Percentiles rank a stretch among this genome's conserved stretches.
Evolutionary conservation across 176 grass and related monocot species (phyloP).

Genomic region (Avena atlantica): DNA sequence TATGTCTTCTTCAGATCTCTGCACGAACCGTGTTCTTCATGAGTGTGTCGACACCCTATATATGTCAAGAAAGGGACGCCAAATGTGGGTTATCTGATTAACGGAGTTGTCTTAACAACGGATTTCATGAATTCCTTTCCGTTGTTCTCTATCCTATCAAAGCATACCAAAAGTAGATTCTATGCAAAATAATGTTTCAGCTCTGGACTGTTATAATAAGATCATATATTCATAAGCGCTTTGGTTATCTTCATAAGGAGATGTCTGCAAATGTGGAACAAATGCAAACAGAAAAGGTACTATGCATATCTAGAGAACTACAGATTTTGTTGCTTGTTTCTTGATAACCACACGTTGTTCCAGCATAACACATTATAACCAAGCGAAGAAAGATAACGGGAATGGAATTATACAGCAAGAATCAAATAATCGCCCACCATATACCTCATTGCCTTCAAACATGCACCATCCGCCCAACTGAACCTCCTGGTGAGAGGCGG

Average conservation of each 20-base stretch:
- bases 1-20: conserved; percentile 24
- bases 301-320: background rate
- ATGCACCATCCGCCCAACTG: conserved; percentile 38
- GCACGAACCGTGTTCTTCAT: background rate
- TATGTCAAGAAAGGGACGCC: background rate
- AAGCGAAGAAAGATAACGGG: background rate
- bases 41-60: background rate
- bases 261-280: background rate
- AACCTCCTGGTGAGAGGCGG: conserved; percentile 22
- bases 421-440: conserved; percentile 12
- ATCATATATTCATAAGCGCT: background rate
- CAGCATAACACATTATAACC: background rate
- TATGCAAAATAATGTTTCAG: background rate
- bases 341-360: background rate
- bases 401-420: background rate
- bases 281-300: background rate
- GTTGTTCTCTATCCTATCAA: background rate
- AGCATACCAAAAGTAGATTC: background rate
- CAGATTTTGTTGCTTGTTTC: background rate
- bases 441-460: conserved; percentile 26
- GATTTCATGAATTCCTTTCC: background rate
- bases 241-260: background rate
- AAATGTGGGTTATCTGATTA: conserved; percentile 10
- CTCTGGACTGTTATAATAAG: conserved; percentile 1
- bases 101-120: background rate